phyloP scores from a whole-genome alignment of 2,329 filamentous ascomycete genomes.

The Calycina marina region DNA sequence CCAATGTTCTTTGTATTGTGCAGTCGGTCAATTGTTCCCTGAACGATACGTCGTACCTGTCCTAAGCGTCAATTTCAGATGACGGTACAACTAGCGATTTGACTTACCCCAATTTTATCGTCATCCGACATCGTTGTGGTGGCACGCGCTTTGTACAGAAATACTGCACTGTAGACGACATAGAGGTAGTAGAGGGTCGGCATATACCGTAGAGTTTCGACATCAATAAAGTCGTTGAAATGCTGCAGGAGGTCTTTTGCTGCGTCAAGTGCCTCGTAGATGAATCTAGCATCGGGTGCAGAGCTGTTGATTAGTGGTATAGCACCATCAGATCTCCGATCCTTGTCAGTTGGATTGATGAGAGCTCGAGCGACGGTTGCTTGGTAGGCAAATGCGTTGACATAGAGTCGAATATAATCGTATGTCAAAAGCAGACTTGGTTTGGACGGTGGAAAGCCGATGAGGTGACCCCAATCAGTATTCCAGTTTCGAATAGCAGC shows the following conservation, averaged over 20 bases:
- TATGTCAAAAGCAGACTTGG: constrained; percentile 55
- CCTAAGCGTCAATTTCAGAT: background rate
- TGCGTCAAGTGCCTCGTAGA: constrained; percentile 50
- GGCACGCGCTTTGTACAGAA: constrained; percentile 48
- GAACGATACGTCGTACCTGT: constrained; percentile 37
- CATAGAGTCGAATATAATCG: constrained; percentile 59
- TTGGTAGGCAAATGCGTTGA: constrained; percentile 63
- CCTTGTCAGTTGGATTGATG: constrained; percentile 16
- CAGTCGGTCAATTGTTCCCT: constrained; percentile 42
- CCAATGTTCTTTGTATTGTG: constrained; percentile 44
- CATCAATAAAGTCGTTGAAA: constrained; percentile 43
- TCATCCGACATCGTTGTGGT: constrained; percentile 22
- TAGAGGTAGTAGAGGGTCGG: constrained; percentile 48
- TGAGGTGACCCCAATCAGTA: constrained; percentile 50
- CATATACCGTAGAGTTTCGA: constrained; percentile 46
- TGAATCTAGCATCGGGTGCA: constrained; percentile 49
- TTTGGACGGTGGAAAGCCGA: constrained; percentile 49
- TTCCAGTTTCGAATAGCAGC: constrained; percentile 57
- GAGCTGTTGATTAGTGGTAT: constrained; percentile 28
- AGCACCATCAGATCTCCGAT: constrained; percentile 26
- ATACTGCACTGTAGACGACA: constrained; percentile 48
- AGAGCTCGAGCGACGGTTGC: constrained; percentile 43
- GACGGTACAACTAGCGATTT: background rate
- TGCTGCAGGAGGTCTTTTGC: constrained; percentile 46
- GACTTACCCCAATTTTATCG: constrained; percentile 23